Base-by-base conservation (phyloP, 768 basidiomycete species). In the Tricholoma hemisulphureum region DNA sequence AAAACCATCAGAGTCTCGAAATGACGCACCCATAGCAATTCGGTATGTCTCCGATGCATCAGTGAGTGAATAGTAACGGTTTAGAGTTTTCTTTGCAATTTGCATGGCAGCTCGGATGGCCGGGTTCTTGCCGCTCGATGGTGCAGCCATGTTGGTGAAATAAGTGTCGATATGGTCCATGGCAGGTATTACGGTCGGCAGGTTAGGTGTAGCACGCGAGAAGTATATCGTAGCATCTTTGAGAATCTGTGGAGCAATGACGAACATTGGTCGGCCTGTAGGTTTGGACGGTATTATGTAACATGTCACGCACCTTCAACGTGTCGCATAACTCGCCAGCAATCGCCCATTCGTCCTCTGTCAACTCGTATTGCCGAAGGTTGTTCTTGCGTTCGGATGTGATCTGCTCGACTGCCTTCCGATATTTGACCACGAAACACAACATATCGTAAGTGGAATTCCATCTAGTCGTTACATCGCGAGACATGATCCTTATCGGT, bases 21-120 rank as follows among this genome's bases (percentile, higher is more conserved):
- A n/a, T n/a, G 72, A 71, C 69, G 13, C 55, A 77, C 75, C 61
- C 73, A 77, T 77, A 7, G 71, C 73, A 63, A 77, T 73, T 0
- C 67, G 58, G 52, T 74, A 76, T 0, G 66, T 55, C 8, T 75
- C 62, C 1, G 71, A 71, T 2, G 53, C 20, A 59, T 76, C 75
- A 1, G 71, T 77, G 18, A 51, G 41, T 2, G 58, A 50, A 51
- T 74, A 77, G 55, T 75, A 75, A 2, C 56, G 23, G 56, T 76
- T 73, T 1, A 77, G 59, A 0, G 61, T 72, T 18, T 62, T 57
- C 45, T n/a, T n/a, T 73, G 60, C 69, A 9, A 71, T 53, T 8
- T 51, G 56, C 2, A 70, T 45, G 2, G 71, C 61, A 7, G 63
- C 58, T 13, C 55, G 61, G 37, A 76, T 69, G 10, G 71, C 51